Conservation (phyloP, 1,284 basidiomycete species). For the Mycosarcoma mackinlayi region DNA sequence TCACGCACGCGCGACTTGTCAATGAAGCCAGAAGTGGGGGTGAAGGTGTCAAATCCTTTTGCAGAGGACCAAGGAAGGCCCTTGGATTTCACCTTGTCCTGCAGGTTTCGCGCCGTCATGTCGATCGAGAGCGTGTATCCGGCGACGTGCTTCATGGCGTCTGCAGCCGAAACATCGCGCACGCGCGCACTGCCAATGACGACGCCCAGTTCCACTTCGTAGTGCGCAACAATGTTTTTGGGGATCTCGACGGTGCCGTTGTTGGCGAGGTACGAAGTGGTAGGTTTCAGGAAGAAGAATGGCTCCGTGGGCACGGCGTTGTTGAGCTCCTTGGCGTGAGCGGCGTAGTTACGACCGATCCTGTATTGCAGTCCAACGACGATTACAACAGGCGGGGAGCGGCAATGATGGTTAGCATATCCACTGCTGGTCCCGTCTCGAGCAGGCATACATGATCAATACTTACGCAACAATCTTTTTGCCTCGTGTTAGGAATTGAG, state of each 20-base stretch:
- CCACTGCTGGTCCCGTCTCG: not conserved
- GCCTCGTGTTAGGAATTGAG: constrained; percentile 35
- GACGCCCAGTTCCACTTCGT: constrained; percentile 98
- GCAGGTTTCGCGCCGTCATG: constrained; percentile 94
- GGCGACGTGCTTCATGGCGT: constrained; percentile 83
- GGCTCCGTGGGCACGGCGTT: constrained; percentile 92
- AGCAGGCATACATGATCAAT: too few relatives aligned
- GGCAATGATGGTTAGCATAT: not conserved
- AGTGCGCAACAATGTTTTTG: constrained; percentile 82
- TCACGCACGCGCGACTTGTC: constrained; percentile 79
- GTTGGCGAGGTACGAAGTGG: constrained; percentile 84
- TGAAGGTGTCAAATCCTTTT: constrained; percentile 91
- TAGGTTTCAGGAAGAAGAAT: constrained; percentile 98
- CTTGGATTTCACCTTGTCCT: constrained; percentile 89
- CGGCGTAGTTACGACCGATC: constrained; percentile 71
- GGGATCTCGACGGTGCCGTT: constrained; percentile 85
- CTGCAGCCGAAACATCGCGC: constrained; percentile 79
- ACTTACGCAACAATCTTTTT: constrained; percentile 56
- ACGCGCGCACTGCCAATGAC: constrained; percentile 84
- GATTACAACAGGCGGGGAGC: not conserved
- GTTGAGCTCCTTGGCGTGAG: constrained; percentile 90
- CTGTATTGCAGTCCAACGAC: constrained; percentile 21
- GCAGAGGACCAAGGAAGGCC: constrained; percentile 94
- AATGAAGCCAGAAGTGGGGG: constrained; percentile 81
- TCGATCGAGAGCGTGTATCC: constrained; percentile 95